Base-by-base conservation (phyloP, 2,329 filamentous ascomycete genomes). In the Kalmusia sp. region DNA sequence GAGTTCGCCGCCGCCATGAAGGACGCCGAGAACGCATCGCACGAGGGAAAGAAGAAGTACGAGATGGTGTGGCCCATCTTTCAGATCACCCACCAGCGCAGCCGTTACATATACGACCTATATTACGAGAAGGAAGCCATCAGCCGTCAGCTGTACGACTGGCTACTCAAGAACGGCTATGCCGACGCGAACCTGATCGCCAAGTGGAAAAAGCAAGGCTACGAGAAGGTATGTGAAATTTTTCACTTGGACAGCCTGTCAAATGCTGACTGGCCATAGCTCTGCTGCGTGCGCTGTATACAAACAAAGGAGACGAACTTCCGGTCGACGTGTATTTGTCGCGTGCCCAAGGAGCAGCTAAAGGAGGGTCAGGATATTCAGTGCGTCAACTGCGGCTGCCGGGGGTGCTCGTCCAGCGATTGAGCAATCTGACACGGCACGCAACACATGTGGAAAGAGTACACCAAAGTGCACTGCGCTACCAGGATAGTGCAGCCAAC, bases 261-360 rank as follows among this genome's bases (percentile, higher is more conserved):
- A 4, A 15, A 21, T 41, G 41, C 58, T 61, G 43, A 64, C 53
- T 11, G 15, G 38, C 33, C 7, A 43, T 53, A 95, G 90, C 79
- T 99, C 37, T 99, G 95, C 77, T 99, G 95, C 75, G 81, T 97
- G 50, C 87, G 93, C 58, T 99, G 95, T 76, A 93, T 99, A 51
- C 95, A 99, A 77, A 97, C 95, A n/a, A 98, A 98, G 77, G 95
- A 99, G 81, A 99, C 95, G 25, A 99, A 99, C 76, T 99, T 98
- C 80, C 95, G 93, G 76, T 90, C 91, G 60, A 99, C 93, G 1
- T 99, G 95, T 74, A 95, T 99, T 69, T 99, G 95, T 75, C 90
- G 95, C 46, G 93, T 99, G 45, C 95, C 95, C 1, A 89, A 90
- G 71, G 88, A 91, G 27, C 86, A 96, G 74, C 78, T 99, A 70